phyloP scores from a whole-genome alignment of 2,329 filamentous ascomycete genomes.

The Xylariomycetidae sp. region DNA sequence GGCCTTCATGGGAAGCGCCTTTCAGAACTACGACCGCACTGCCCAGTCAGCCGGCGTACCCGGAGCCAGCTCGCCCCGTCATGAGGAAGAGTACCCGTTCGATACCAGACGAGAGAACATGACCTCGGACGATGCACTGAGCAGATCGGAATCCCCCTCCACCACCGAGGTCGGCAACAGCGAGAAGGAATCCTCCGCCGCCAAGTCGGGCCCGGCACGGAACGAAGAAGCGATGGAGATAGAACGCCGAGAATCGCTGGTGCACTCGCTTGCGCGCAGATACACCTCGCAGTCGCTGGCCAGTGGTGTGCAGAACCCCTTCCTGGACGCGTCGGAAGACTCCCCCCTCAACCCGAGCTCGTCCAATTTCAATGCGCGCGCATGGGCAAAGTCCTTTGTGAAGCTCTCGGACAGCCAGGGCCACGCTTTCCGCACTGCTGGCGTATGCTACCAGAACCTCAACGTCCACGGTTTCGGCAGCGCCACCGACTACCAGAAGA shows the following conservation, averaged over 20 bases:
- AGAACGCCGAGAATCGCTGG: conserved; percentile 44
- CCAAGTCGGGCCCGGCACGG: too few relatives aligned
- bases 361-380: conserved; percentile 45
- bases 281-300: conserved; percentile 44
- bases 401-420: conserved; percentile 46
- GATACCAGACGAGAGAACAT: too few relatives aligned
- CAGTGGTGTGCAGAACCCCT: conserved; percentile 39
- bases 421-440: conserved; percentile 51
- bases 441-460: conserved; percentile 61
- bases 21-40: too few relatives aligned
- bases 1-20: too few relatives aligned
- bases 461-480: conserved; percentile 63
- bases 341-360: conserved; percentile 50
- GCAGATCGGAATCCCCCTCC: too few relatives aligned
- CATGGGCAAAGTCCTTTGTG: conserved; percentile 57
- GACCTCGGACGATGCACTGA: too few relatives aligned
- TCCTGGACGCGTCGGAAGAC: conserved; percentile 37
- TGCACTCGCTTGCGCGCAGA: conserved; percentile 49
- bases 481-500: conserved; percentile 65
- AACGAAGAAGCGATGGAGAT: too few relatives aligned
- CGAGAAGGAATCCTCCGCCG: too few relatives aligned
- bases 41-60: too few relatives aligned
- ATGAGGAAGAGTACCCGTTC: too few relatives aligned
- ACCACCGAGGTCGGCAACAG: too few relatives aligned
- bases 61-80: too few relatives aligned